phyloP scores from a whole-genome alignment of 139 green algal species.

The Chloropicon primus region DNA sequence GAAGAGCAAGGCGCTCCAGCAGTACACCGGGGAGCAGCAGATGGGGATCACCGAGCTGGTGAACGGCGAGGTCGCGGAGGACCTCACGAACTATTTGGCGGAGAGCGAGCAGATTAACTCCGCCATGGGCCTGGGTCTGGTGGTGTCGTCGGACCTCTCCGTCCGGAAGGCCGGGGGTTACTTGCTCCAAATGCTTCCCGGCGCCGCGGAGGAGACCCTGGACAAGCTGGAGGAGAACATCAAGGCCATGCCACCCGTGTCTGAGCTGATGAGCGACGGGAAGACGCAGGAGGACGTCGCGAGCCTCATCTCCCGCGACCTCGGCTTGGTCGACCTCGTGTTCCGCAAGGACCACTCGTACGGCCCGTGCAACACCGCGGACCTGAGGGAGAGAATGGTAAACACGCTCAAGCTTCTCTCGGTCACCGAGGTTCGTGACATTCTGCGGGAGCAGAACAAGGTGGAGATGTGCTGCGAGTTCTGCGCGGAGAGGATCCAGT shows the following conservation, averaged over 20 bases:
- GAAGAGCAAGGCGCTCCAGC: conserved; percentile 14
- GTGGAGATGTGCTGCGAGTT: background rate
- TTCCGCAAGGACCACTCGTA: background rate
- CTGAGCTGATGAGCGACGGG: conserved; percentile 45
- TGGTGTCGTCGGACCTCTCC: too few relatives aligned
- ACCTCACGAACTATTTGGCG: conserved; percentile 74
- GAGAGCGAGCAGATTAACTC: conserved; percentile 56
- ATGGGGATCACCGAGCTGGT: conserved; percentile 54
- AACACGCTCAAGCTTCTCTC: background rate
- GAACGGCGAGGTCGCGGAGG: conserved; percentile 66
- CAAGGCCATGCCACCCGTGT: conserved; percentile 32
- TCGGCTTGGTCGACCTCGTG: background rate
- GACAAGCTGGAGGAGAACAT: conserved; percentile 63
- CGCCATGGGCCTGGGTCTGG: conserved; percentile 72
- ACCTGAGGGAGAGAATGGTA: background rate
- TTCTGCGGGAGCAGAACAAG: background rate
- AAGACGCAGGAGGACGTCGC: conserved; percentile 34
- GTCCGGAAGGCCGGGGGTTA: conserved; percentile 6
- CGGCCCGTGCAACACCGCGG: background rate
- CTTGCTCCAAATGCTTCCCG: conserved; percentile 72
- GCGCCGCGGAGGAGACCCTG: conserved; percentile 75
- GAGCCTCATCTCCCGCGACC: background rate
- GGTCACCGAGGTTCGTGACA: background rate
- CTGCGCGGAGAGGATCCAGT: background rate
- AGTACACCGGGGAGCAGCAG: conserved; percentile 22